A percentile compares a stretch with the other conserved stretches of the same genome.
Conservation (phyloP, 148 eudicot species). For the Tetragonia tetragonoides region DNA sequence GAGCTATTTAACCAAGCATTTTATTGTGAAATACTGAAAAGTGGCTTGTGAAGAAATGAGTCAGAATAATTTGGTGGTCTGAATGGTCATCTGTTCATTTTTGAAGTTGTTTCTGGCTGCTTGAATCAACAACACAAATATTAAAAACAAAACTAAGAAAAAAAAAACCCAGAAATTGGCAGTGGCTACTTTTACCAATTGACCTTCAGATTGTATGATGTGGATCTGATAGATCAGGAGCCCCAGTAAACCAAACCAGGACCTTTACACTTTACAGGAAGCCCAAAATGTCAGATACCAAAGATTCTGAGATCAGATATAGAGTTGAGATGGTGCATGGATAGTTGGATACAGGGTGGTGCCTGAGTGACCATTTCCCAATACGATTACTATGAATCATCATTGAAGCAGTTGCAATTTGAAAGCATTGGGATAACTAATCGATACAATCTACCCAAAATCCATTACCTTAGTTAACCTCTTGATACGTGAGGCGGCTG, state of each 20-base stretch:
- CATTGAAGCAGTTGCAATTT: not conserved
- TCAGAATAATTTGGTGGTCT: not conserved
- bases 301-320: not conserved
- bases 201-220: not conserved
- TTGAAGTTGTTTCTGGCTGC: not conserved
- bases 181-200: too few relatives aligned
- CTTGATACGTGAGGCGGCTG: constrained; percentile 56
- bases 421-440: not conserved
- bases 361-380: not conserved
- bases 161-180: too few relatives aligned
- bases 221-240: too few relatives aligned
- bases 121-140: not conserved
- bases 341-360: not conserved
- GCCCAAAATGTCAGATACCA: not conserved
- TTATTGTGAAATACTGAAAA: too few relatives aligned
- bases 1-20: too few relatives aligned
- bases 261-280: not conserved
- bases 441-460: not conserved
- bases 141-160: too few relatives aligned
- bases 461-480: constrained; percentile 66
- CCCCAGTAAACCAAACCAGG: not conserved
- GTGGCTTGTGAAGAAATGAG: not conserved
- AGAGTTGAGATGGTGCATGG: not conserved
- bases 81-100: not conserved
- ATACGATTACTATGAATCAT: not conserved